These are phyloP conservation scores for Acorus gramineus DNA, from an alignment of 106 monocot genomes.

Conservation along the genomic window DNA sequence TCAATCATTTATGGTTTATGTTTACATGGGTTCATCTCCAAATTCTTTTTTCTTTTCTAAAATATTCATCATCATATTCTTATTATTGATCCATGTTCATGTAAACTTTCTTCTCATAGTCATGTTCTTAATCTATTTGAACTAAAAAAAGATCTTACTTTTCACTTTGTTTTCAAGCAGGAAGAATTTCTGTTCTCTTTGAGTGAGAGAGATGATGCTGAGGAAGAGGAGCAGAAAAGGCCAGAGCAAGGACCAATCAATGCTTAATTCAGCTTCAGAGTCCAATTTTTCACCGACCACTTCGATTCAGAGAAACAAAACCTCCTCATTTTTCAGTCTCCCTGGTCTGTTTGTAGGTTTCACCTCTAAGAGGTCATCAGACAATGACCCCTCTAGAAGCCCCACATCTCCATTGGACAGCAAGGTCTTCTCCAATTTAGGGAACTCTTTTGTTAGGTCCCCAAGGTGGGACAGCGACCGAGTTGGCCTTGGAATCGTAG, in stretches of 20 bases:
- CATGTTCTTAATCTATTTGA: no score
- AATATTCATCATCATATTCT: no score
- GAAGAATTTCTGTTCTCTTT: no score
- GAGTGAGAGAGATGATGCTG: conserved; percentile 26
- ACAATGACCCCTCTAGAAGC: conserved; percentile 47
- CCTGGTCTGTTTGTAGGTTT: conserved; percentile 55
- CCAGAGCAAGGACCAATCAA: conserved; percentile 18
- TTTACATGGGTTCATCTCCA: no score
- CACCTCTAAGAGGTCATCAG: conserved; percentile 22
- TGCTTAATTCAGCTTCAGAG: conserved; percentile 8
- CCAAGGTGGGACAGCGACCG: conserved; percentile 44
- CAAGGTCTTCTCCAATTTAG: conserved; percentile 30
- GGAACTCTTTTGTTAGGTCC: conserved; percentile 21
- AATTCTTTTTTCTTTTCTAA: no score
- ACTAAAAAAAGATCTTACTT: no score
- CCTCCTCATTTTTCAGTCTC: conserved; percentile 41
- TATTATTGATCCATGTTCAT: no score
- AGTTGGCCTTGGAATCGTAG: conserved; percentile 54
- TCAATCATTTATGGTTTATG: no score
- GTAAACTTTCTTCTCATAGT: no score
- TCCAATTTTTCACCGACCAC: conserved; percentile 10
- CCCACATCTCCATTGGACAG: conserved; percentile 65
- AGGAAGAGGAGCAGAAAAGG: conserved; percentile 36
- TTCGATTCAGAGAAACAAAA: conserved; percentile 10
- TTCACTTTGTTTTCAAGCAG: no score